phyloP scores from a whole-genome alignment of 2,329 filamentous ascomycete species.

The Fusarium agapanthi region DNA sequence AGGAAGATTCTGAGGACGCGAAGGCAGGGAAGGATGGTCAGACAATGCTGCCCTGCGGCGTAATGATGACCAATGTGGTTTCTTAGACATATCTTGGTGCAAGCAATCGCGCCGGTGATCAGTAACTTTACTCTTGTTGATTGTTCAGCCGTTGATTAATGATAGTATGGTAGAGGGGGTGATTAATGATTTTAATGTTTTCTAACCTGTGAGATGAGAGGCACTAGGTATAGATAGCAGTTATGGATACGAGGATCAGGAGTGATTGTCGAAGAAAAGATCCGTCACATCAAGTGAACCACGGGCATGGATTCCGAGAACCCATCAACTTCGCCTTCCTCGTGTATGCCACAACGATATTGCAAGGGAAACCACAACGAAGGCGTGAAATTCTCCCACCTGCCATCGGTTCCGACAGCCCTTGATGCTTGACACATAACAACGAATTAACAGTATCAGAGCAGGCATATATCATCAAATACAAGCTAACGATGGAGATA shows the following conservation, averaged over 20 bases:
- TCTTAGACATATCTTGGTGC: neutral
- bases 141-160: neutral
- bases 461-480: neutral
- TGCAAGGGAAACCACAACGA: neutral
- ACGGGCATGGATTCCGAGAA: too few species aligned
- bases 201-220: neutral
- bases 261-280: neutral
- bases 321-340: neutral
- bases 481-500: neutral
- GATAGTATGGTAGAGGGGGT: neutral
- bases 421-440: neutral
- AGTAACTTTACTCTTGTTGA: neutral
- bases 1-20: neutral
- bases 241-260: neutral
- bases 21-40: neutral
- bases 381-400: neutral
- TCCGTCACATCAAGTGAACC: neutral
- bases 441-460: neutral
- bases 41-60: neutral
- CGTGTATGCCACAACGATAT: neutral
- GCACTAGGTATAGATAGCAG: neutral
- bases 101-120: neutral
- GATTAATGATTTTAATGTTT: neutral
- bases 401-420: neutral
- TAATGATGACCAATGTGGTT: constrained; percentile 17